Evolutionary conservation across 2,329 filamentous ascomycete genomes (phyloP).

Genomic region (Apiospora rasikravindrae): DNA sequence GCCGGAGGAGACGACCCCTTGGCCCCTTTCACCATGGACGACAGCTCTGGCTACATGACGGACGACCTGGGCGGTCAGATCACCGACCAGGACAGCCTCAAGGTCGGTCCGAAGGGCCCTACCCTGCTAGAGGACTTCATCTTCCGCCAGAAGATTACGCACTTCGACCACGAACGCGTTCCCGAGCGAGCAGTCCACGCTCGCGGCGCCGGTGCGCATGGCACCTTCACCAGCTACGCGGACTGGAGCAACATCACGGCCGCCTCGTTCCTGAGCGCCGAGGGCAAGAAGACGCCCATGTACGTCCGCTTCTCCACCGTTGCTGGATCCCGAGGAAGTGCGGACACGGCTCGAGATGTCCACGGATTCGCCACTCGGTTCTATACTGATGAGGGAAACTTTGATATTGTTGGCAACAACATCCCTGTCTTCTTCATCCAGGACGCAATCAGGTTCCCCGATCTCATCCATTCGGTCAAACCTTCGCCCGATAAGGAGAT

Average conservation of each 20-base stretch:
- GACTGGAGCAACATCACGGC: slow-evolving; percentile 67
- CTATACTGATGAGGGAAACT: slow-evolving; percentile 71
- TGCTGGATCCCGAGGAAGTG: slow-evolving; percentile 62
- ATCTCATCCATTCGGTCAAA: slow-evolving; percentile 51
- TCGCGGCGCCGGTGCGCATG: slow-evolving; percentile 63
- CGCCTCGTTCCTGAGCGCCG: slow-evolving; percentile 59
- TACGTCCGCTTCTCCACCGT: slow-evolving; percentile 69
- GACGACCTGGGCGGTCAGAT: slow-evolving; percentile 73
- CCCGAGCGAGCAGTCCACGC: slow-evolving; percentile 56
- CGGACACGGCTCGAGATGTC: slow-evolving; percentile 66
- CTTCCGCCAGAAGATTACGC: slow-evolving; percentile 65
- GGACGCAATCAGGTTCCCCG: slow-evolving; percentile 54
- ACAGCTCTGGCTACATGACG: slow-evolving; percentile 62
- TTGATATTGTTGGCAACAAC: slow-evolving; percentile 60
- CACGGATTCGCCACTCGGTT: slow-evolving; percentile 68
- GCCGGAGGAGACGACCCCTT: slow-evolving; percentile 31
- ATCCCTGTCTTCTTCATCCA: slow-evolving; percentile 52
- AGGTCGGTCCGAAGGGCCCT: slow-evolving; percentile 61
- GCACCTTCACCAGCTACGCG: slow-evolving; percentile 63
- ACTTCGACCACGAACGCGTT: slow-evolving; percentile 64
- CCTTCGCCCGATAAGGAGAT: slow-evolving; percentile 48
- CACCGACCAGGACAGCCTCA: slow-evolving; percentile 63
- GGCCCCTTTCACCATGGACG: slow-evolving; percentile 52
- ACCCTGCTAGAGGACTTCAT: slow-evolving; percentile 67
- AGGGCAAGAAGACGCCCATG: slow-evolving; percentile 60